Conservation (phyloP, 352 stramenopile genomes). For the Globisporangium carolinianum region DNA sequence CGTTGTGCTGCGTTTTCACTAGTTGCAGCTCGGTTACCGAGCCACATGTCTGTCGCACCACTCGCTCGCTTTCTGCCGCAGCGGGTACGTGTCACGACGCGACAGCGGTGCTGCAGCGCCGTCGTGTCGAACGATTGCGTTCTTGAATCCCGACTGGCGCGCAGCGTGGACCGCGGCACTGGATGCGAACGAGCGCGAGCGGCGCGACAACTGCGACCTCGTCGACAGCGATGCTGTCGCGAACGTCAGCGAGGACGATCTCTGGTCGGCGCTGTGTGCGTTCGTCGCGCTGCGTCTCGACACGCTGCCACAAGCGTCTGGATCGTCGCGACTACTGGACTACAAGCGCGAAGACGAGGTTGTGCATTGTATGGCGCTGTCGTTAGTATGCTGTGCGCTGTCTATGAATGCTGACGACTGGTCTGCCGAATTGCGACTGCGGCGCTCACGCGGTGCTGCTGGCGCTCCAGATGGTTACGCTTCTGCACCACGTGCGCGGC, state of each 20-base stretch:
- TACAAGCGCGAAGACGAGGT: slow-evolving; percentile 44
- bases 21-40: too few species aligned
- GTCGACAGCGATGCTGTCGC: neutral
- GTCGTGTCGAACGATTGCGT: slow-evolving; percentile 26
- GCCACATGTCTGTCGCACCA: too few species aligned
- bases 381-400: neutral
- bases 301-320: neutral
- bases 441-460: neutral
- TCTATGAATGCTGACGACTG: neutral
- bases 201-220: neutral
- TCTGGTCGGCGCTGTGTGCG: slow-evolving; percentile 21
- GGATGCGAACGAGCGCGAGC: neutral
- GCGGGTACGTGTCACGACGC: slow-evolving; percentile 24
- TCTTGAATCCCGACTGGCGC: slow-evolving; percentile 22
- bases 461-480: slow-evolving; percentile 15
- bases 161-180: neutral
- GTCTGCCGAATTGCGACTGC: too few species aligned
- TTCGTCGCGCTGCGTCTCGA: slow-evolving; percentile 21
- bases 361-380: neutral
- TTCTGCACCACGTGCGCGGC: slow-evolving; percentile 27
- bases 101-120: slow-evolving; percentile 19
- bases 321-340: slow-evolving; percentile 7
- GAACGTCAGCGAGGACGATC: slow-evolving; percentile 9
- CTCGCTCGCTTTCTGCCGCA: neutral
- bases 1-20: neutral